Percentiles rank a stretch among this genome's conserved stretches.
phyloP scores from a whole-genome alignment of 1,284 basidiomycete species.

The Anthracocystis walkeri region DNA sequence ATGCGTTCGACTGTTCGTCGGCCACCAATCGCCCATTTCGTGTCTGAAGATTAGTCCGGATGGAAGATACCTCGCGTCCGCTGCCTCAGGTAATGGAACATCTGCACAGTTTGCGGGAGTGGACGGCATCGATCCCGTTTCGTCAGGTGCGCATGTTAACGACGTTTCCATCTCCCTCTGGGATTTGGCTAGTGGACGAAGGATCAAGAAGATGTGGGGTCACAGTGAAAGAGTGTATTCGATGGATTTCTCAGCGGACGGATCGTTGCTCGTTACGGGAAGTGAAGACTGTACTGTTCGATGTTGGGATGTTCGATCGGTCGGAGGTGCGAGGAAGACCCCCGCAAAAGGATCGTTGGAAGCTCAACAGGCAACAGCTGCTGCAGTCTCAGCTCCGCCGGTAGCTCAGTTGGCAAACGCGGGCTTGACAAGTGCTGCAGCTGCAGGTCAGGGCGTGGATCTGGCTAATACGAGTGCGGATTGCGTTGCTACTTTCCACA shows the following conservation, averaged over 20 bases:
- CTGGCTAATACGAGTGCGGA: constrained; percentile 73
- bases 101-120: constrained; percentile 42
- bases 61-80: constrained; percentile 90
- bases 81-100: constrained; percentile 69
- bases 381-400: neutral
- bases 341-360: constrained; percentile 30
- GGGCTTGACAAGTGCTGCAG: constrained; percentile 14
- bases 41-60: constrained; percentile 91
- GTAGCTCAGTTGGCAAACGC: constrained; percentile 9
- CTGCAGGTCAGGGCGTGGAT: constrained; percentile 20
- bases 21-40: constrained; percentile 91
- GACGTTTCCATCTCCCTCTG: constrained; percentile 93
- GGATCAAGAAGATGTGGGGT: constrained; percentile 96
- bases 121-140: constrained; percentile 20
- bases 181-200: constrained; percentile 91
- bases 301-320: constrained; percentile 92
- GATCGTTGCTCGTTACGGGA: constrained; percentile 87
- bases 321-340: constrained; percentile 72
- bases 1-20: constrained; percentile 93
- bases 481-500: constrained; percentile 88
- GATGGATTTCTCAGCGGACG: constrained; percentile 90
- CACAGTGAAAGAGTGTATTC: constrained; percentile 90
- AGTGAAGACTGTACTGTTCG: constrained; percentile 92
- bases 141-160: constrained; percentile 71
- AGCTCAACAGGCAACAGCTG: constrained; percentile 29